Percentiles rank a stretch among this genome's conserved stretches.
phyloP scores from a whole-genome alignment of 192 early-diverging fungal genomes.

The Ambispora gerdemannii region DNA sequence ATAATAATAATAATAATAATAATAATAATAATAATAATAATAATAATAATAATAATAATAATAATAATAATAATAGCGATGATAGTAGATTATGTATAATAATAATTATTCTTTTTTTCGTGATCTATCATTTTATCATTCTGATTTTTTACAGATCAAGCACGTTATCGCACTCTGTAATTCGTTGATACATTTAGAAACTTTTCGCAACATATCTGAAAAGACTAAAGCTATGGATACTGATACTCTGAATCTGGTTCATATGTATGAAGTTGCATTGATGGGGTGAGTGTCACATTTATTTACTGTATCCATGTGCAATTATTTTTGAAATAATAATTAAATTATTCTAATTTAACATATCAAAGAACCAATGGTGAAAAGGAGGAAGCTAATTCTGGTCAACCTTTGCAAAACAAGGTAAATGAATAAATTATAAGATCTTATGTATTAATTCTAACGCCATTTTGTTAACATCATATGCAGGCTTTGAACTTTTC shows the following conservation, averaged over 20 bases:
- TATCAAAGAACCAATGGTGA: not conserved
- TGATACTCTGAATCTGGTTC: conserved; percentile 21
- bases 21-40: no score
- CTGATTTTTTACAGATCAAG: conserved; percentile 16
- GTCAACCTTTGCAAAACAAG: no score
- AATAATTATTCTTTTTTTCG: no score
- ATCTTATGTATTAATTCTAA: no score
- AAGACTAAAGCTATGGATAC: conserved; percentile 23
- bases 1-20: no score
- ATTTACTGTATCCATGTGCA: no score
- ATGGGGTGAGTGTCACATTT: not conserved
- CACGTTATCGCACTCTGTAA: conserved; percentile 15
- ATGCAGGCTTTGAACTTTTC: not conserved
- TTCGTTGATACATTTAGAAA: conserved; percentile 24
- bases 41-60: no score
- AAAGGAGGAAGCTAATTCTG: not conserved
- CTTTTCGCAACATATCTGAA: conserved; percentile 21
- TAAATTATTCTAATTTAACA: not conserved
- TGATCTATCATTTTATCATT: no score
- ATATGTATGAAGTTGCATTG: not conserved
- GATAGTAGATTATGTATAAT: no score
- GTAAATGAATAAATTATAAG: no score
- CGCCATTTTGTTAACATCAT: not conserved
- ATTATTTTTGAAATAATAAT: not conserved
- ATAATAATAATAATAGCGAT: no score